Percentiles rank a stretch among this genome's conserved stretches.
These are phyloP conservation scores for Arbutus unedo DNA, from an alignment of 148 eudicot species.

Conservation along the genomic window DNA sequence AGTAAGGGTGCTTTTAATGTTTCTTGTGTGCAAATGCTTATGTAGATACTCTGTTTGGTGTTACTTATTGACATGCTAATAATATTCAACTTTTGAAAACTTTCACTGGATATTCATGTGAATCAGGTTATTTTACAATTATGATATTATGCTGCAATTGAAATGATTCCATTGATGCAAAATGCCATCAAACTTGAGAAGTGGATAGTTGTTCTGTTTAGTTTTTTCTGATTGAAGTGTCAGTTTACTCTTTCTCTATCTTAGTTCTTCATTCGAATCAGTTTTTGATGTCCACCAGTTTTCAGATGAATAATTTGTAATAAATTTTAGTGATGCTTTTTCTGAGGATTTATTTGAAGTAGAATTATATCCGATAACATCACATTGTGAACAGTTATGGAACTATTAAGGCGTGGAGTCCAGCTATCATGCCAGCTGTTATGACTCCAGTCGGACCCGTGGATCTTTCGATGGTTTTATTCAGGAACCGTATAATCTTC, in stretches of 20 bases:
- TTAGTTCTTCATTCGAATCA: background rate
- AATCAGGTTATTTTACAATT: background rate
- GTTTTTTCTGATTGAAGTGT: background rate
- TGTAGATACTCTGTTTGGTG: background rate
- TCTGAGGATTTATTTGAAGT: background rate
- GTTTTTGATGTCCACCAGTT: background rate
- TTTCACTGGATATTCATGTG: background rate
- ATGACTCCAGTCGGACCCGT: constrained; percentile 86
- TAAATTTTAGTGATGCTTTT: background rate
- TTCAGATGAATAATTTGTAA: background rate
- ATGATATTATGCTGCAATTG: background rate
- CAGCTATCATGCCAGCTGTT: constrained; percentile 88
- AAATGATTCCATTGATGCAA: background rate
- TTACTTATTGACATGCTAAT: background rate
- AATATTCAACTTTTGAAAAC: background rate
- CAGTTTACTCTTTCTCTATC: background rate
- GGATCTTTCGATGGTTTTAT: constrained; percentile 82
- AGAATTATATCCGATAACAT: background rate
- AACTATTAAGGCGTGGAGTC: constrained; percentile 65
- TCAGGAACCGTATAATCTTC: constrained; percentile 86
- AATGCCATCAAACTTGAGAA: background rate
- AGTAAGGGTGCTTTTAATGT: background rate
- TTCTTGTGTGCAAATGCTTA: background rate
- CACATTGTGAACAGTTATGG: constrained; percentile 43
- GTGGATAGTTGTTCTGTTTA: background rate